phyloP scores from a whole-genome alignment of 495 filamentous ascomycete species.

The Zalerion maritima region DNA sequence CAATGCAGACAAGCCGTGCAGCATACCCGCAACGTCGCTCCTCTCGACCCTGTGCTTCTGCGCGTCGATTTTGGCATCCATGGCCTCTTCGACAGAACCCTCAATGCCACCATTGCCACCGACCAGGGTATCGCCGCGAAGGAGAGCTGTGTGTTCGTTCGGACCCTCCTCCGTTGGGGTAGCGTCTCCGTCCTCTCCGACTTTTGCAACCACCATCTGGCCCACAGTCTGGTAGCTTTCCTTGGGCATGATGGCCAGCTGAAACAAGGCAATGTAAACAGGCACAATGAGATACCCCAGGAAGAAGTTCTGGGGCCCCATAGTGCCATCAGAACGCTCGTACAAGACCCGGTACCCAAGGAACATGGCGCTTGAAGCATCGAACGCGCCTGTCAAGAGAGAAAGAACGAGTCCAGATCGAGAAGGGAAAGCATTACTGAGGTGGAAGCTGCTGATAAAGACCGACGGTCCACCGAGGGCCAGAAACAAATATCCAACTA shows the following conservation, averaged over 20 bases:
- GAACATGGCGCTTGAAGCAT: conserved; percentile 79
- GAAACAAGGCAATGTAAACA: conserved; percentile 47
- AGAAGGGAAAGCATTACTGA: conserved; percentile 84
- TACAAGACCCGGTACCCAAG: conserved; percentile 71
- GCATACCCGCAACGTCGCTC: conserved; percentile 73
- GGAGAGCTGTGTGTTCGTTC: conserved; percentile 42
- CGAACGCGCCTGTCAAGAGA: conserved; percentile 76
- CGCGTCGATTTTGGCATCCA: conserved; percentile 33
- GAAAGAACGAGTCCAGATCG: conserved; percentile 76
- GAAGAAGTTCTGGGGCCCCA: conserved; percentile 62
- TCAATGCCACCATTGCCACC: conserved; percentile 63
- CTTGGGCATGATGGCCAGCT: conserved; percentile 62
- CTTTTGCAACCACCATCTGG: conserved; percentile 62
- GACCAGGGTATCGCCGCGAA: conserved; percentile 51
- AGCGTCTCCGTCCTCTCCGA: conserved; percentile 32
- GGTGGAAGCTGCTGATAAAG: conserved; percentile 81
- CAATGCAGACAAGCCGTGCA: conserved; percentile 59
- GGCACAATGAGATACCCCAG: conserved; percentile 63
- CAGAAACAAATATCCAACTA: conserved; percentile 66
- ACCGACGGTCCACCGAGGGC: conserved; percentile 80
- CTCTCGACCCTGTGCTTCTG: conserved; percentile 46
- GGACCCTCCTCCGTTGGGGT: conserved; percentile 7
- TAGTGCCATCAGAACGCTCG: conserved; percentile 40
- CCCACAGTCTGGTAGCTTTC: conserved; percentile 81
- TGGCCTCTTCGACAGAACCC: conserved; percentile 41